phyloP scores from a whole-genome alignment of 805 yeast genomes.

The Metschnikowia borealis region DNA sequence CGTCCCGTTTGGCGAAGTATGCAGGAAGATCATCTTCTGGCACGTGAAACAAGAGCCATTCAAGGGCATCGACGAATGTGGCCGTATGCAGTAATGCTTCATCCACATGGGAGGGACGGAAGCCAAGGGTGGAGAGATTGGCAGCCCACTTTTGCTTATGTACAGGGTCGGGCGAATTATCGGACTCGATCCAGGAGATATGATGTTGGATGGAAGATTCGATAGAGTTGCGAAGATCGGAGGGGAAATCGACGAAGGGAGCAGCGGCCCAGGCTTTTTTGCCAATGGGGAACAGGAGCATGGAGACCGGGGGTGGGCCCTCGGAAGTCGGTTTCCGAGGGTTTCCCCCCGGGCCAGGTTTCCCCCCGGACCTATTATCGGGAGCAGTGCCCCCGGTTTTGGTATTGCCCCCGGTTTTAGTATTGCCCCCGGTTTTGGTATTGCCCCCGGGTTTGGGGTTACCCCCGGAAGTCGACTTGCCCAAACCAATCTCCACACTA shows the following conservation, averaged over 20 bases:
- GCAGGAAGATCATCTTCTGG: constrained; percentile 93
- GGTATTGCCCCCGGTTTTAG: too few species aligned
- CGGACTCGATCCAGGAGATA: constrained; percentile 47
- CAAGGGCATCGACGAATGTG: constrained; percentile 51
- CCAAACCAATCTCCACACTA: constrained; percentile 20
- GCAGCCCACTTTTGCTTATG: constrained; percentile 11
- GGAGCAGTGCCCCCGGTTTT: too few species aligned
- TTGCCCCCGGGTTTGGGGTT: background rate
- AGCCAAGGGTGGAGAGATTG: constrained; percentile 41
- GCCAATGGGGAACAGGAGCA: constrained; percentile 30
- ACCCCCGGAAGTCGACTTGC: background rate
- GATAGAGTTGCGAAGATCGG: constrained; percentile 57
- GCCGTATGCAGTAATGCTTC: constrained; percentile 66
- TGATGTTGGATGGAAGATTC: constrained; percentile 59
- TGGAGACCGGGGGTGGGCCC: background rate
- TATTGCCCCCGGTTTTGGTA: too few species aligned
- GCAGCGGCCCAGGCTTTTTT: constrained; percentile 69
- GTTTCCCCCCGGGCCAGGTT: too few species aligned
- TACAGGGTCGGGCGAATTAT: background rate
- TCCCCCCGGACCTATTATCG: background rate
- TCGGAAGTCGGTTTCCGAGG: background rate
- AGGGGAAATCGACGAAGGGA: constrained; percentile 62
- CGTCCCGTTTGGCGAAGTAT: constrained; percentile 52
- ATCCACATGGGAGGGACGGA: constrained; percentile 60
- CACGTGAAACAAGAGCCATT: constrained; percentile 80